phyloP scores from a whole-genome alignment of 768 basidiomycete genomes.

The Naematelia aurantialba region DNA sequence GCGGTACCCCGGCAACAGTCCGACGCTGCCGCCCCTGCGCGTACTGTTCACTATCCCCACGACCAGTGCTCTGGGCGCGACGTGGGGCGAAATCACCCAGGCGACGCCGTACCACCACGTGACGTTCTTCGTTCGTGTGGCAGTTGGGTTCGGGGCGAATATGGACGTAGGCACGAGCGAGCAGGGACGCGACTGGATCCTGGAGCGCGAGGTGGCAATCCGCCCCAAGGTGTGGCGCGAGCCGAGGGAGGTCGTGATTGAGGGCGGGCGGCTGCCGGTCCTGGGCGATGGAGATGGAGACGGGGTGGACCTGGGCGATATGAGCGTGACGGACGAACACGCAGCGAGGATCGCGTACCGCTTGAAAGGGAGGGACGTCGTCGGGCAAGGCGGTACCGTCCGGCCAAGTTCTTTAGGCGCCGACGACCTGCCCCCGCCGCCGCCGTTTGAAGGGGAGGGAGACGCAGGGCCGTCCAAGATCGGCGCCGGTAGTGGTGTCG shows the following conservation, averaged over 20 bases:
- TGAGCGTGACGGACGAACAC: slow-evolving; percentile 19
- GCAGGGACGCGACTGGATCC: slow-evolving; percentile 16
- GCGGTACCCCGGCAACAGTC: slow-evolving; percentile 67
- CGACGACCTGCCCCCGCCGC: slow-evolving; percentile 41
- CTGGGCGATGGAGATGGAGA: slow-evolving; percentile 12
- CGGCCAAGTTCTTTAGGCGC: slow-evolving; percentile 8
- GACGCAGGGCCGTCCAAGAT: slow-evolving; percentile 19
- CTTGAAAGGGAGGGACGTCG: slow-evolving; percentile 44
- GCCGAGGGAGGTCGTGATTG: slow-evolving; percentile 22
- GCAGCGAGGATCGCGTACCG: slow-evolving; percentile 39
- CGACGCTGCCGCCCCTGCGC: slow-evolving; percentile 62
- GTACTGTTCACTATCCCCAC: slow-evolving; percentile 70
- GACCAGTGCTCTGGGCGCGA: slow-evolving; percentile 46
- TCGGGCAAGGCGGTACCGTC: slow-evolving; percentile 39
- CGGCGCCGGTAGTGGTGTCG: too few species aligned
- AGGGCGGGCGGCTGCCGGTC: slow-evolving; percentile 20
- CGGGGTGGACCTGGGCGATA: background rate
- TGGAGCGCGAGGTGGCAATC: slow-evolving; percentile 23
- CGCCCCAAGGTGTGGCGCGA: slow-evolving; percentile 33
- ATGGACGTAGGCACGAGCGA: slow-evolving; percentile 46
- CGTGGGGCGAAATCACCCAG: slow-evolving; percentile 72
- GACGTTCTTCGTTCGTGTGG: slow-evolving; percentile 68
- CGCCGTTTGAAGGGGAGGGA: slow-evolving; percentile 34
- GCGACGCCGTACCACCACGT: slow-evolving; percentile 77
- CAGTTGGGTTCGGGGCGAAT: slow-evolving; percentile 61